Evolutionary conservation across 495 filamentous ascomycete species (phyloP).

Genomic region (Aspergillus cavernicola): DNA sequence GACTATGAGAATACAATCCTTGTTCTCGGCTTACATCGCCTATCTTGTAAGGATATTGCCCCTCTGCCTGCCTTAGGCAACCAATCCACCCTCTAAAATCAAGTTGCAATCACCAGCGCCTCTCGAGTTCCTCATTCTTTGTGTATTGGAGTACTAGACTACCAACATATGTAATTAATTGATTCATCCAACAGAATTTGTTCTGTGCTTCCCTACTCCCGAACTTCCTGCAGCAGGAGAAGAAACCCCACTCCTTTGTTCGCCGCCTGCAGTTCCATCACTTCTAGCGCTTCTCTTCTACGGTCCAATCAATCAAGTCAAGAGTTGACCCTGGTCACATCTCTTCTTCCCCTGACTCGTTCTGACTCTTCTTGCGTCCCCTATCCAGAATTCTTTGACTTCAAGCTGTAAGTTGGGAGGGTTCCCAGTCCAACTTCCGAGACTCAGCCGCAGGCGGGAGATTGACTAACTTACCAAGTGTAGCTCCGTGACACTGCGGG

Average conservation of each 20-base stretch:
- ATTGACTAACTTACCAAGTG: slow-evolving; percentile 1
- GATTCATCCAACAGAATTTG: too few species aligned
- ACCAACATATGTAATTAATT: too few species aligned
- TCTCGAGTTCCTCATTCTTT: too few species aligned
- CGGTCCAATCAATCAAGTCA: slow-evolving; percentile 9
- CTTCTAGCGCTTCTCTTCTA: slow-evolving; percentile 14
- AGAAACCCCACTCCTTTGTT: slow-evolving; percentile 8
- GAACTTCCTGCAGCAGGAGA: too few species aligned
- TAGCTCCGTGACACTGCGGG: slow-evolving; percentile 8
- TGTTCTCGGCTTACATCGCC: too few species aligned
- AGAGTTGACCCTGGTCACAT: slow-evolving; percentile 9
- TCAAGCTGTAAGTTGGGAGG: too few species aligned
- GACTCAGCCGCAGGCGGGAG: background rate
- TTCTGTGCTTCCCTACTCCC: too few species aligned
- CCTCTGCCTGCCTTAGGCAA: background rate
- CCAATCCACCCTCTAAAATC: background rate
- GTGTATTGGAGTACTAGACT: too few species aligned
- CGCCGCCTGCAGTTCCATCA: slow-evolving; percentile 10
- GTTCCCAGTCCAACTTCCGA: too few species aligned
- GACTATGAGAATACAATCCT: background rate
- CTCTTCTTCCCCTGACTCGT: slow-evolving; percentile 10
- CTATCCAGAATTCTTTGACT: background rate
- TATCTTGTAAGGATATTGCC: too few species aligned
- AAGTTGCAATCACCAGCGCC: too few species aligned
- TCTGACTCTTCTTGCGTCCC: slow-evolving; percentile 1